Evolutionary conservation across 805 yeast species (phyloP), one percentile per base, ranked within the genome.

Genomic region (Ogataea methanolica): DNA sequence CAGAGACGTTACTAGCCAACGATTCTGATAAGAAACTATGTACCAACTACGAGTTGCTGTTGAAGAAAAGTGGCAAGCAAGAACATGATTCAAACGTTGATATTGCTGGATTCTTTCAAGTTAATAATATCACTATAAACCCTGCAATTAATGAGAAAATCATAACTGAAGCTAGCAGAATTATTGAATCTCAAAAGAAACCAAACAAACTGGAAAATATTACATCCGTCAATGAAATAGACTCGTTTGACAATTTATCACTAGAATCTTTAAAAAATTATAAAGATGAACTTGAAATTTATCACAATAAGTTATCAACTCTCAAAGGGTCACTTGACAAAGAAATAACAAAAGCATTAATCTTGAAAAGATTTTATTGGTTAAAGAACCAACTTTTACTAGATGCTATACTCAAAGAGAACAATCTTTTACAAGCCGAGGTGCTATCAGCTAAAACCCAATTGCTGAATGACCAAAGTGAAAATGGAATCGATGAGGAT

Each of bases 371-470:
- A 17, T 55, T 43, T 22, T 44, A 41, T 34, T 62, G 67, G 67
- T 42, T 62, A 36, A 65, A 63, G 33, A 60, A 50, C 33, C 67
- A 65, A 45, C 33, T 56, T 5, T 40, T 61, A 11, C 43, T 63
- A 29, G 60, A 61, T 39, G 55, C 54, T 4, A 40, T 55, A 11
- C 38, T 53, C 17, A 42, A 47, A 16, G 45, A 47, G 29, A 46
- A 46, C 36, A 19, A 36, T 3, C 35, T 34, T 15, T 4, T 23
- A 33, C n/a, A 31, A 5, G 31, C 12, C 3, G 23, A 15, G 6
- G 35, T 12, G n/a, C 5, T 29, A 21, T 21, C 6, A 6, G 6
- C 26, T 14, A 37, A 14, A 12, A 8, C 19, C 6, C 16, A 16
- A 19, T 8, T 36, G 6, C 39, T 7, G 39, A 8, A 12, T 36